Conservation (phyloP, 2,329 filamentous ascomycete genomes). For the Neurospora sp. region DNA sequence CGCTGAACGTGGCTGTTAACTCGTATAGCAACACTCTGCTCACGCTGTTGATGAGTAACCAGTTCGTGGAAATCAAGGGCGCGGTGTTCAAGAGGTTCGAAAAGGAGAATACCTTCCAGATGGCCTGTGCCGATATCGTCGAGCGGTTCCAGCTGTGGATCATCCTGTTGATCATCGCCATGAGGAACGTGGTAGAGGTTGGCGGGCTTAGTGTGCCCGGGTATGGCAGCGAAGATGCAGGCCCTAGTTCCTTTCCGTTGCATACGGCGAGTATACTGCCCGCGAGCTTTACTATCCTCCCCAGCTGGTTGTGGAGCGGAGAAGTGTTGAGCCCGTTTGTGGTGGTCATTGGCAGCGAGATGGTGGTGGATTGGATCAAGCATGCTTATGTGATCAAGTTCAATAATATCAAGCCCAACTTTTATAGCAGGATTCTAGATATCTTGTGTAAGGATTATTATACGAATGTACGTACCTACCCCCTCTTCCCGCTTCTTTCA, state of each 20-base stretch:
- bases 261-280: constrained; percentile 70
- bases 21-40: constrained; percentile 95
- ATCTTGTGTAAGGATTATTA: constrained; percentile 97
- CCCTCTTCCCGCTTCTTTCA: not conserved
- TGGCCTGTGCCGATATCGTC: constrained; percentile 93
- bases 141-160: constrained; percentile 97
- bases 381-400: constrained; percentile 98
- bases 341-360: constrained; percentile 89
- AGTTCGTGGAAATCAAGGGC: constrained; percentile 98
- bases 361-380: constrained; percentile 94
- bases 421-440: constrained; percentile 85
- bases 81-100: constrained; percentile 99
- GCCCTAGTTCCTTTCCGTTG: constrained; percentile 47
- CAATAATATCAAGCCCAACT: constrained; percentile 86
- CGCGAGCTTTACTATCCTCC: constrained; percentile 81
- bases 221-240: constrained; percentile 37
- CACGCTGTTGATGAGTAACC: constrained; percentile 87
- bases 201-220: constrained; percentile 64
- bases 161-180: constrained; percentile 91
- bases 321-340: constrained; percentile 90
- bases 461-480: constrained; percentile 55
- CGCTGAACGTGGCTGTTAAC: constrained; percentile 94
- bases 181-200: constrained; percentile 92
- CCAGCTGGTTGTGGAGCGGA: constrained; percentile 64
- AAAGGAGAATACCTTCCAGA: constrained; percentile 93